Evolutionary conservation across 306 rosid genomes (phyloP).

Genomic region (Dalbergia cultrata): DNA sequence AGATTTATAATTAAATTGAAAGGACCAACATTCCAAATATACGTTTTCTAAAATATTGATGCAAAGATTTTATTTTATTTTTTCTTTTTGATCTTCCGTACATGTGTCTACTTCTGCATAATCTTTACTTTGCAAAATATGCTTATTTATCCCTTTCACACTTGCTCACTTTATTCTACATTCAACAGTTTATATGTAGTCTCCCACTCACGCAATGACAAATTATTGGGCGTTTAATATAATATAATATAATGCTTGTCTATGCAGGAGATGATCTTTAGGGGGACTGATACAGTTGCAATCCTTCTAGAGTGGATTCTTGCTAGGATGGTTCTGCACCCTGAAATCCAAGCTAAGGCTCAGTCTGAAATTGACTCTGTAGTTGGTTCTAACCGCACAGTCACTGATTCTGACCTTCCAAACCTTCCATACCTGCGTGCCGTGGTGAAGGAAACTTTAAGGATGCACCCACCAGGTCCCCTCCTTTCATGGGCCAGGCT

Average conservation of each 20-base stretch:
- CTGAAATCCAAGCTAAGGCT: conserved; percentile 68
- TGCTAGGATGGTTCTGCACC: conserved; percentile 80
- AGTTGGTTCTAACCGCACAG: conserved; percentile 37
- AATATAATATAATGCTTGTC: too few relatives aligned
- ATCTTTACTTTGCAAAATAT: too few relatives aligned
- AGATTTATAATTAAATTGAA: not conserved
- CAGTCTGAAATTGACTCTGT: conserved; percentile 62
- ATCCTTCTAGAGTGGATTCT: conserved; percentile 86
- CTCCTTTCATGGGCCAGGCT: conserved; percentile 90
- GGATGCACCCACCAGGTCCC: conserved; percentile 91
- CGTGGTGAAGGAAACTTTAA: conserved; percentile 81
- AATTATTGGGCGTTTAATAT: too few relatives aligned
- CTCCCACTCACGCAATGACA: too few relatives aligned
- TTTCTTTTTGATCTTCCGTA: too few relatives aligned
- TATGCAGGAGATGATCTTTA: conserved; percentile 84
- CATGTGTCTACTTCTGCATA: too few relatives aligned
- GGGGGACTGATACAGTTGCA: conserved; percentile 91
- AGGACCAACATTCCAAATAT: not conserved
- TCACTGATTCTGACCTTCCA: conserved; percentile 64
- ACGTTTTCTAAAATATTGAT: not conserved
- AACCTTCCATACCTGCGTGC: conserved; percentile 72
- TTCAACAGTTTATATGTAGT: too few relatives aligned
- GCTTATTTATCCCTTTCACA: too few relatives aligned
- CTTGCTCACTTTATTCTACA: too few relatives aligned
- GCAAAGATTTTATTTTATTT: too few relatives aligned